These are phyloP conservation scores for Petunia hybrid DNA, from an alignment of 305 asterid species.

Conservation along the genomic window DNA sequence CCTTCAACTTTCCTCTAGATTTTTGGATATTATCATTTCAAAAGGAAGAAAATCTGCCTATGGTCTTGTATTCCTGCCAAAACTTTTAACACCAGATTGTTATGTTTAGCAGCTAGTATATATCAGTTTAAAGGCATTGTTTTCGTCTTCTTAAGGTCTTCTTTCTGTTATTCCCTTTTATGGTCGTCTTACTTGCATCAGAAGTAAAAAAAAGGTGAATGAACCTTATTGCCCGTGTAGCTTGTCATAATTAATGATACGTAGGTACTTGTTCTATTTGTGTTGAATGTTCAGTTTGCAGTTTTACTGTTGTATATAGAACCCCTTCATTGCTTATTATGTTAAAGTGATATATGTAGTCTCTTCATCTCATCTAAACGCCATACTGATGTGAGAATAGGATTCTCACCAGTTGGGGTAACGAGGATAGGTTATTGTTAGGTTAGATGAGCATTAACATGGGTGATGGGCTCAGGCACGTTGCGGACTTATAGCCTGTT, in stretches of 20 bases:
- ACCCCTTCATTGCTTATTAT: background rate
- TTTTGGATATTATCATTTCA: conserved; percentile 10
- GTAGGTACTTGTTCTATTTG: conserved; percentile 19
- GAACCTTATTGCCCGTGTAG: background rate
- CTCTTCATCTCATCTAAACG: background rate
- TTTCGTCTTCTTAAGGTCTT: background rate
- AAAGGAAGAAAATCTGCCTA: conserved; percentile 8
- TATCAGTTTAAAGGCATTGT: conserved; percentile 11
- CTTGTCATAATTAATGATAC: background rate
- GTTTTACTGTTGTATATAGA: background rate
- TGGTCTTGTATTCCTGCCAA: background rate
- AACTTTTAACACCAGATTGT: background rate
- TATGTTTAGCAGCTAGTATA: conserved; percentile 11
- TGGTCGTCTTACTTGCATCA: background rate
- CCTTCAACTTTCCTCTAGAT: conserved; percentile 5
- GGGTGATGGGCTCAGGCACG: conserved; percentile 6
- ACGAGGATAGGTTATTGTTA: background rate
- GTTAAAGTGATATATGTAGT: background rate
- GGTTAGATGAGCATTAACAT: conserved; percentile 1
- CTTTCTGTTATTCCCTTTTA: conserved; percentile 15
- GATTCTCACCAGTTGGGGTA: conserved; percentile 5
- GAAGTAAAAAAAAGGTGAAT: background rate
- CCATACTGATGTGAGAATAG: conserved; percentile 20
- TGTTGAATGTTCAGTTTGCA: conserved; percentile 16
- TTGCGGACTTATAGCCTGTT: background rate